Conservation (phyloP, 495 filamentous ascomycete species). For the Aspergillus saccharolyticus region DNA sequence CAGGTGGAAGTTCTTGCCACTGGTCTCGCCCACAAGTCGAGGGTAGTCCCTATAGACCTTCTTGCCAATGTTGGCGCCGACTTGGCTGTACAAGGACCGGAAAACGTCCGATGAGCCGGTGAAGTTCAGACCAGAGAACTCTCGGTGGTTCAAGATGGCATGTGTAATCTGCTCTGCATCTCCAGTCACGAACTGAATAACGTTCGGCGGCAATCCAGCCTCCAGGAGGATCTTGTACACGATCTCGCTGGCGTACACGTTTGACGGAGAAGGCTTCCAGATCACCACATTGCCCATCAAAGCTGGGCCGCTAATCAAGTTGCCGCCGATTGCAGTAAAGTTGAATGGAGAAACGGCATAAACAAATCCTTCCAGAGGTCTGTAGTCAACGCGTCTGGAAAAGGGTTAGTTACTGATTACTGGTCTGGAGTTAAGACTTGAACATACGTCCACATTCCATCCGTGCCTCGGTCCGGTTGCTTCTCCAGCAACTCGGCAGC, state of each 20-base stretch:
- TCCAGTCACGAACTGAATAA: slow-evolving; percentile 80
- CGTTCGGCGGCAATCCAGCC: slow-evolving; percentile 71
- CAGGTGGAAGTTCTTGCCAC: slow-evolving; percentile 90
- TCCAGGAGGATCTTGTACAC: slow-evolving; percentile 84
- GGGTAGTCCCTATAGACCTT: slow-evolving; percentile 70
- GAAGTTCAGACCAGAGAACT: slow-evolving; percentile 76
- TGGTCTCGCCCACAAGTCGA: slow-evolving; percentile 79
- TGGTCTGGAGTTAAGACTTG: slow-evolving; percentile 38
- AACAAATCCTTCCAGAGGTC: slow-evolving; percentile 81
- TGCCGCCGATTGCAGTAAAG: slow-evolving; percentile 82
- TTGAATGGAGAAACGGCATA: slow-evolving; percentile 86
- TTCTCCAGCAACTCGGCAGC: slow-evolving; percentile 70
- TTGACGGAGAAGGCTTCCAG: slow-evolving; percentile 82
- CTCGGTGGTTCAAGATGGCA: slow-evolving; percentile 58
- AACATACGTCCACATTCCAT: slow-evolving; percentile 54
- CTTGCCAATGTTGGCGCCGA: slow-evolving; percentile 63
- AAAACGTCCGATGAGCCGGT: slow-evolving; percentile 80
- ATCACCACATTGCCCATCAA: slow-evolving; percentile 82
- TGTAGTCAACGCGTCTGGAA: slow-evolving; percentile 63
- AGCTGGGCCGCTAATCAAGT: slow-evolving; percentile 66
- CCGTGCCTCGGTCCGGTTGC: slow-evolving; percentile 56
- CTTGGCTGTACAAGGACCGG: slow-evolving; percentile 65
- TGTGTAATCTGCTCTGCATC: slow-evolving; percentile 70
- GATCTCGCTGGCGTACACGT: slow-evolving; percentile 68
- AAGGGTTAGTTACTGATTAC: neutral